Evolutionary conservation across 148 eudicot species (phyloP).

Genomic region (Rhododendron kiyosumense): DNA sequence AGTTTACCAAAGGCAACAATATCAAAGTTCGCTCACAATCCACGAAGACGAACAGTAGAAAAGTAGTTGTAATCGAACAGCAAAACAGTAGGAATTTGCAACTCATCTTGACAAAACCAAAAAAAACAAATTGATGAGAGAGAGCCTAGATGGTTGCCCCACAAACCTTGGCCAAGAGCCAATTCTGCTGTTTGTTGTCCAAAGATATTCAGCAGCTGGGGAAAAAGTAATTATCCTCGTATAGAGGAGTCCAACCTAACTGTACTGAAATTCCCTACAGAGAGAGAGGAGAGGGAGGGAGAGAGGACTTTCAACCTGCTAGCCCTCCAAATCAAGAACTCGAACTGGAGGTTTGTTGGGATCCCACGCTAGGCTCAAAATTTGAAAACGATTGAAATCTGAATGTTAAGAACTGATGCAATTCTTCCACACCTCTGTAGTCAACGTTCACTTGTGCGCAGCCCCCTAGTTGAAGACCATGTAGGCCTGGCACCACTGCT

Average conservation of each 20-base stretch:
- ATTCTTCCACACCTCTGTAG: background rate
- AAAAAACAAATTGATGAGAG: background rate
- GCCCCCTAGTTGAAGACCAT: conserved; percentile 3
- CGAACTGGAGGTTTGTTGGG: background rate
- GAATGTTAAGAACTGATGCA: background rate
- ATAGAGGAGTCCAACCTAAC: background rate
- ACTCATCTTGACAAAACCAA: background rate
- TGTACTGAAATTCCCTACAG: background rate
- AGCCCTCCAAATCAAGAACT: background rate
- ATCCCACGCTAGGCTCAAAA: background rate
- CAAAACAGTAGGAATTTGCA: background rate
- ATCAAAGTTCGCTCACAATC: background rate
- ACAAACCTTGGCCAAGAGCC: background rate
- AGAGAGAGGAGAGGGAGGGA: background rate
- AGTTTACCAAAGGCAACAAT: background rate
- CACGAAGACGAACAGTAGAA: background rate
- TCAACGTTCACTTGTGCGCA: background rate
- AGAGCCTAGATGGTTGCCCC: background rate
- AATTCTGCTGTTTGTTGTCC: background rate
- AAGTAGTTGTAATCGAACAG: background rate
- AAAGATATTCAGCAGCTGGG: background rate
- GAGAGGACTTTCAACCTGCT: background rate
- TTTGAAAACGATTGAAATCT: background rate
- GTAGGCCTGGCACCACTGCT: background rate
- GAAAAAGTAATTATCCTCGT: background rate